These are phyloP conservation scores for Phanerochaete carnosa DNA, from an alignment of 768 basidiomycete genomes.

Conservation along the genomic window DNA sequence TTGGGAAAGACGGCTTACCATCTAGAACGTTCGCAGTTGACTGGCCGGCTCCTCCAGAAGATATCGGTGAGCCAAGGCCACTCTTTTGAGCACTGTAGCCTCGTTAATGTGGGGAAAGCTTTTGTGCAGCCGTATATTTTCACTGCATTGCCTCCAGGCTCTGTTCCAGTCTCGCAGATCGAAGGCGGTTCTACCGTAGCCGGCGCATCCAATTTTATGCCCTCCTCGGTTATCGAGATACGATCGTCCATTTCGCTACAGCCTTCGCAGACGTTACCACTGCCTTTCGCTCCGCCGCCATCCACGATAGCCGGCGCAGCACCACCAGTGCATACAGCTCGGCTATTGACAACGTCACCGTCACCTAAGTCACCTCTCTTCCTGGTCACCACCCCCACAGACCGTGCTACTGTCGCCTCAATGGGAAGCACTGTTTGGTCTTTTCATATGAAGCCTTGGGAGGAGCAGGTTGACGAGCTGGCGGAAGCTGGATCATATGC, in stretches of 20 bases:
- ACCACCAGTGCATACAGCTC: constrained; percentile 42
- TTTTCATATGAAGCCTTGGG: constrained; percentile 68
- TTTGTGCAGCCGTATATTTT: constrained; percentile 77
- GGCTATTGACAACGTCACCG: constrained; percentile 59
- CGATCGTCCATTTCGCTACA: constrained; percentile 66
- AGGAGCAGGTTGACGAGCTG: constrained; percentile 82
- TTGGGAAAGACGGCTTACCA: constrained; percentile 57
- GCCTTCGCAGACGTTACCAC: constrained; percentile 57
- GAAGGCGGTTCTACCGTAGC: constrained; percentile 20
- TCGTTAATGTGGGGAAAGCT: constrained; percentile 34
- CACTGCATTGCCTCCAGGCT: constrained; percentile 68
- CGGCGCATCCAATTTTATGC: constrained; percentile 37
- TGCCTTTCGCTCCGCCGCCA: constrained; percentile 44
- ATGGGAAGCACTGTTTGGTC: constrained; percentile 83
- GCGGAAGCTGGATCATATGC: constrained; percentile 63
- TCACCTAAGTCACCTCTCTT: constrained; percentile 54
- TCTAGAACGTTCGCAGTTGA: constrained; percentile 49
- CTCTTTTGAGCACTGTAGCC: constrained; percentile 4
- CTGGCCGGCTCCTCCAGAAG: constrained; percentile 83
- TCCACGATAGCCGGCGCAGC: constrained; percentile 18
- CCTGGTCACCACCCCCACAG: constrained; percentile 70
- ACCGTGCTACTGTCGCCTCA: constrained; percentile 56
- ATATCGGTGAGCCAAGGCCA: constrained; percentile 51
- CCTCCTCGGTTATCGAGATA: constrained; percentile 64
- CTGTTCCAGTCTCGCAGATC: constrained; percentile 37